phyloP scores from a whole-genome alignment of 2,329 filamentous ascomycete genomes.

The Hypoxylon sp. region DNA sequence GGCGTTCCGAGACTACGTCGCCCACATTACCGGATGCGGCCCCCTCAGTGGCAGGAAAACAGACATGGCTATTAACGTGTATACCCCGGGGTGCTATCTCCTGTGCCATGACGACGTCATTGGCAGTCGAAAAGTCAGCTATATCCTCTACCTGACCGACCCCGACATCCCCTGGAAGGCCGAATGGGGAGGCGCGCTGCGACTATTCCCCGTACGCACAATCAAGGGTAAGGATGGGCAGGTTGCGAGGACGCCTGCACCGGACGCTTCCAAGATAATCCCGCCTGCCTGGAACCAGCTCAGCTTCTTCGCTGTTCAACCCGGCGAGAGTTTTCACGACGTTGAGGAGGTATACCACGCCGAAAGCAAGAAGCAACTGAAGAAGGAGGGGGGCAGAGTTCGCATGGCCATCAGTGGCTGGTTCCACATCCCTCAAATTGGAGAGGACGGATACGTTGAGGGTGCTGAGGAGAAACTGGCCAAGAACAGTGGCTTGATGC shows the following conservation, averaged over 20 bases:
- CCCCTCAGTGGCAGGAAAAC: slow-evolving; percentile 93
- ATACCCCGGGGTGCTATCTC: slow-evolving; percentile 94
- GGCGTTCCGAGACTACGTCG: slow-evolving; percentile 89
- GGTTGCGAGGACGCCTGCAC: slow-evolving; percentile 81
- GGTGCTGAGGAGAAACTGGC: slow-evolving; percentile 90
- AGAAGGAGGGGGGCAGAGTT: slow-evolving; percentile 79
- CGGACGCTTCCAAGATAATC: slow-evolving; percentile 84
- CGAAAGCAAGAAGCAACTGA: slow-evolving; percentile 68
- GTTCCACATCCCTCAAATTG: slow-evolving; percentile 97
- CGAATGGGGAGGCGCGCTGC: slow-evolving; percentile 91
- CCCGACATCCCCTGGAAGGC: slow-evolving; percentile 91
- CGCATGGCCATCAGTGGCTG: slow-evolving; percentile 99
- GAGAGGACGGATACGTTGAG: slow-evolving; percentile 90
- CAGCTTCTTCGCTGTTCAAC: slow-evolving; percentile 97
- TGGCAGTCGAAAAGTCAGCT: slow-evolving; percentile 94
- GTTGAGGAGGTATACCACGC: slow-evolving; percentile 96
- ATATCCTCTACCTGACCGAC: slow-evolving; percentile 95
- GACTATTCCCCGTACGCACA: slow-evolving; percentile 81
- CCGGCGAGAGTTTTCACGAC: slow-evolving; percentile 98
- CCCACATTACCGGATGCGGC: slow-evolving; percentile 85
- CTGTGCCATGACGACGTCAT: slow-evolving; percentile 99
- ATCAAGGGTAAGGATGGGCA: slow-evolving; percentile 76
- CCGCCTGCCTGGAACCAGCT: slow-evolving; percentile 97
- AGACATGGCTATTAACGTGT: slow-evolving; percentile 99
- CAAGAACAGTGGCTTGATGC: slow-evolving; percentile 89